Percentiles rank a stretch among this genome's conserved stretches.
Evolutionary conservation across 2,329 filamentous ascomycete species (phyloP).

Genomic region (Lojkania enalia): DNA sequence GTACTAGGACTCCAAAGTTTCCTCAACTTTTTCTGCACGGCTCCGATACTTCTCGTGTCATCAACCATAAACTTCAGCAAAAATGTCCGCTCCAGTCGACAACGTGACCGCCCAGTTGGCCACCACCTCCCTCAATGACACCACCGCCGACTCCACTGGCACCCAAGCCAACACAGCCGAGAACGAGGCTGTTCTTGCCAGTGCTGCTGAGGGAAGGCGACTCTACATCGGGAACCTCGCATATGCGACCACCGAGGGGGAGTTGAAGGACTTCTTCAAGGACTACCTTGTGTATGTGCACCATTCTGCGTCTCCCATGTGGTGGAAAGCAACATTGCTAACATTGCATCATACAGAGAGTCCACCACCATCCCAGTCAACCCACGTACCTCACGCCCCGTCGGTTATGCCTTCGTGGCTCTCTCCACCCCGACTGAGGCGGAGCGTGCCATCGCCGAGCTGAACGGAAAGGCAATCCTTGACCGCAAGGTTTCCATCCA

Average conservation of each 20-base stretch:
- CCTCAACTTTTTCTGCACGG: conserved; percentile 42
- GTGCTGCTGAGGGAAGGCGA: conserved; percentile 97
- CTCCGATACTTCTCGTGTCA: conserved; percentile 54
- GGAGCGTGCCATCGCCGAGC: conserved; percentile 90
- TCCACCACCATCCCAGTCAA: conserved; percentile 99
- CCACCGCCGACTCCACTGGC: conserved; percentile 55
- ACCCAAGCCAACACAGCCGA: conserved; percentile 70
- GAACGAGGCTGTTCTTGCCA: conserved; percentile 91
- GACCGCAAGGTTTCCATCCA: conserved; percentile 99
- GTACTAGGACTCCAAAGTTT: conserved; percentile 50
- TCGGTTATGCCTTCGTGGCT: conserved; percentile 98
- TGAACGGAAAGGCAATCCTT: conserved; percentile 96
- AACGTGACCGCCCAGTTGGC: conserved; percentile 74
- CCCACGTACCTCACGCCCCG: conserved; percentile 95
- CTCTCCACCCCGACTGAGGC: conserved; percentile 93
- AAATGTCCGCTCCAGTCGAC: conserved; percentile 84
- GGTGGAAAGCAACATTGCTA: conserved; percentile 22
- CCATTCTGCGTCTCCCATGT: conserved; percentile 9
- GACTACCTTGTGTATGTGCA: conserved; percentile 94
- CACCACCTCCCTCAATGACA: conserved; percentile 65
- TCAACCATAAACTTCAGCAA: conserved; percentile 60
- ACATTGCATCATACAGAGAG: conserved; percentile 64
- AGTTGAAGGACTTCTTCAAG: conserved; percentile 99
- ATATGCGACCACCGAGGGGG: conserved; percentile 99
- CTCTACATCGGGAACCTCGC: conserved; percentile 99